These are phyloP conservation scores for Russula ochroleuca DNA, from an alignment of 768 basidiomycete species.

Conservation along the genomic window DNA sequence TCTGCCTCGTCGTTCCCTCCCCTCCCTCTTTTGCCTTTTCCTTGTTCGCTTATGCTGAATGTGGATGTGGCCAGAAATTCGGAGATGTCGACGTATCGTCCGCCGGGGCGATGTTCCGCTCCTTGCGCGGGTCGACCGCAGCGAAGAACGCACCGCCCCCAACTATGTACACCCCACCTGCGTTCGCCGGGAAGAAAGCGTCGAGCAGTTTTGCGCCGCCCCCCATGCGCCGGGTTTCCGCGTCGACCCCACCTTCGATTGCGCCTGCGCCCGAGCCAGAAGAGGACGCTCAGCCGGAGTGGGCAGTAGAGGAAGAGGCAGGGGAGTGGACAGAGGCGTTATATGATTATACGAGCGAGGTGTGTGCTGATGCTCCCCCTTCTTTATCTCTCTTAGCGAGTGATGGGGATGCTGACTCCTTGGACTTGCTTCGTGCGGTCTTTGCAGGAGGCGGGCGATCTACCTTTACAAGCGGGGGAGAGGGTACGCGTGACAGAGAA, in stretches of 20 bases:
- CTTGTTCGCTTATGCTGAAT: not conserved
- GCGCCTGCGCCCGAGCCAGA: constrained; percentile 16
- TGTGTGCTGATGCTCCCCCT: constrained; percentile 36
- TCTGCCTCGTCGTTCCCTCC: not conserved
- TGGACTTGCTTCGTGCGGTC: constrained; percentile 1
- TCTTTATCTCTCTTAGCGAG: not conserved
- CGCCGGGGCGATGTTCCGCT: constrained; percentile 42
- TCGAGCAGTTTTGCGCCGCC: constrained; percentile 46
- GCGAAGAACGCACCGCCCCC: constrained; percentile 40
- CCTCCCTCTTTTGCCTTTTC: not conserved
- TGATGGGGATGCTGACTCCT: not conserved
- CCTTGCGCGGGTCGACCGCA: constrained; percentile 43
- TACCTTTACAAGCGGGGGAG: constrained; percentile 52
- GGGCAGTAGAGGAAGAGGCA: constrained; percentile 33
- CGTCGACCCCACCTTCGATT: not conserved
- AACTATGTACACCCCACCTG: constrained; percentile 41
- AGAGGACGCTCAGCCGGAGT: constrained; percentile 29
- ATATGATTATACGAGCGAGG: constrained; percentile 69
- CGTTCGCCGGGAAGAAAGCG: constrained; percentile 37
- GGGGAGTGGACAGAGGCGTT: constrained; percentile 77
- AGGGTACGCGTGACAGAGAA: constrained; percentile 59
- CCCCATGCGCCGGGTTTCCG: constrained; percentile 37
- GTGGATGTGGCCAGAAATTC: constrained; percentile 43
- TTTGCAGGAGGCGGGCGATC: constrained; percentile 62
- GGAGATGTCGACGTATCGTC: constrained; percentile 58